Evolutionary conservation across 2,329 filamentous ascomycete species (phyloP).

Genomic region (Colletotrichum melonis): DNA sequence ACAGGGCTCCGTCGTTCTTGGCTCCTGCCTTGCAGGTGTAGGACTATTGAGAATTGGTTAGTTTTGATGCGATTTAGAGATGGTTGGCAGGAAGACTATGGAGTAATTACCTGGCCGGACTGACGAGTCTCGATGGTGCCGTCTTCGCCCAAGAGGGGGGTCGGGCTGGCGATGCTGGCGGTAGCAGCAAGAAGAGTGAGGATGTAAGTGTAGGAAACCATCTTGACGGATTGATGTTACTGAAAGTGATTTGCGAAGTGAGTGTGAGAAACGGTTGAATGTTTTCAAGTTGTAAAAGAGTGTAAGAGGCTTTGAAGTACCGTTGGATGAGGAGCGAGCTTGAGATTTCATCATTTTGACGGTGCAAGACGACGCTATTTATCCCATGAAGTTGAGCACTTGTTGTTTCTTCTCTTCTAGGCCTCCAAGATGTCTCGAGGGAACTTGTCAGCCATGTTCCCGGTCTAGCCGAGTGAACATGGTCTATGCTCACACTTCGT

Average conservation of each 20-base stretch:
- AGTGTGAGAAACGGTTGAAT: not conserved
- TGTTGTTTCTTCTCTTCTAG: no score
- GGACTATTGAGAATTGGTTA: not conserved
- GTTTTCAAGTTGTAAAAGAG: not conserved
- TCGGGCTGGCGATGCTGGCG: not conserved
- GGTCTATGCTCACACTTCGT: no score
- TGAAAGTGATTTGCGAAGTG: not conserved
- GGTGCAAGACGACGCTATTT: not conserved
- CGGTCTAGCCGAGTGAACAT: no score
- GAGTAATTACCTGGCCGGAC: not conserved
- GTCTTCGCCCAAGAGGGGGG: no score
- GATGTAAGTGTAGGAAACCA: conserved; percentile 1
- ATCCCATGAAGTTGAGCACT: not conserved
- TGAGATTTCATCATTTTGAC: not conserved
- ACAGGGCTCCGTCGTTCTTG: not conserved
- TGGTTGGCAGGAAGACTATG: not conserved
- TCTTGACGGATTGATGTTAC: not conserved
- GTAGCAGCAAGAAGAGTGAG: not conserved
- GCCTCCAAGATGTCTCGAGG: no score
- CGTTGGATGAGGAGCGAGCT: not conserved
- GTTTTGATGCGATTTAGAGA: not conserved
- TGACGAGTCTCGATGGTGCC: not conserved
- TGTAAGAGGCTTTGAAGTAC: not conserved
- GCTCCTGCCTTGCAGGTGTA: not conserved
- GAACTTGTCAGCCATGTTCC: no score